Evolutionary conservation across 495 filamentous ascomycete species (phyloP).

Genomic region (Podospora bellae-mahoneyi): DNA sequence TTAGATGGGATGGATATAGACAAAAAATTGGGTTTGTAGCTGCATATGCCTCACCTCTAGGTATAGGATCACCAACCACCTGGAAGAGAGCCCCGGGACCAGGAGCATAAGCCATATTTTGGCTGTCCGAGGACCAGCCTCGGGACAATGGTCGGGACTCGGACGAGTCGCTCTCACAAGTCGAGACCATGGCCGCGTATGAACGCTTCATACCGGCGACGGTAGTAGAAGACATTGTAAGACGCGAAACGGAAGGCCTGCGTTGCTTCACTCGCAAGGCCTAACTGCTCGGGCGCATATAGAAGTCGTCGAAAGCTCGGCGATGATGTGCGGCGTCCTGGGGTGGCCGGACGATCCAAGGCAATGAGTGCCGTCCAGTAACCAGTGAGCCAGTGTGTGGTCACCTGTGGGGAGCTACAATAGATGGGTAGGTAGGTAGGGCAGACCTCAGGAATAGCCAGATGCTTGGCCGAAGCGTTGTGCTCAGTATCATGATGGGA

Average conservation of each 20-base stretch:
- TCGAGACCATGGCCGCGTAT: constrained; percentile 23
- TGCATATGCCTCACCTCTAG: background rate
- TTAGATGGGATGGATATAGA: background rate
- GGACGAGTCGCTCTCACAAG: constrained; percentile 15
- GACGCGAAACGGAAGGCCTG: background rate
- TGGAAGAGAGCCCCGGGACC: background rate
- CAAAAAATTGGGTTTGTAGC: background rate
- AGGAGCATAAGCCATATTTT: constrained; percentile 6
- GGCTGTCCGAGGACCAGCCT: constrained; percentile 6
- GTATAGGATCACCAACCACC: background rate
- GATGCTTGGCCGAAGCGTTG: background rate
- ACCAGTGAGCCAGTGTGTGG: too few relatives aligned
- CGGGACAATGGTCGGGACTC: constrained; percentile 8
- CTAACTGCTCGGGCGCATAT: background rate
- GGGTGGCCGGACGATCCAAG: background rate
- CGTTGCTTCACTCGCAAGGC: background rate
- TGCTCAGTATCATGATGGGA: background rate
- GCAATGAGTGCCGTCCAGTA: too few relatives aligned
- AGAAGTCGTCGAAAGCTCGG: background rate
- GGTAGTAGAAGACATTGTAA: constrained; percentile 8
- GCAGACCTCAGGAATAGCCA: background rate
- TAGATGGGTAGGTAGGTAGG: background rate
- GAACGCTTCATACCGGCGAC: constrained; percentile 28
- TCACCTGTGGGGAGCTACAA: background rate
- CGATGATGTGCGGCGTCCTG: background rate